Evolutionary conservation across 306 rosid species (phyloP), one percentile per base, ranked within the genome.

Genomic region (Cicer arietinum): DNA sequence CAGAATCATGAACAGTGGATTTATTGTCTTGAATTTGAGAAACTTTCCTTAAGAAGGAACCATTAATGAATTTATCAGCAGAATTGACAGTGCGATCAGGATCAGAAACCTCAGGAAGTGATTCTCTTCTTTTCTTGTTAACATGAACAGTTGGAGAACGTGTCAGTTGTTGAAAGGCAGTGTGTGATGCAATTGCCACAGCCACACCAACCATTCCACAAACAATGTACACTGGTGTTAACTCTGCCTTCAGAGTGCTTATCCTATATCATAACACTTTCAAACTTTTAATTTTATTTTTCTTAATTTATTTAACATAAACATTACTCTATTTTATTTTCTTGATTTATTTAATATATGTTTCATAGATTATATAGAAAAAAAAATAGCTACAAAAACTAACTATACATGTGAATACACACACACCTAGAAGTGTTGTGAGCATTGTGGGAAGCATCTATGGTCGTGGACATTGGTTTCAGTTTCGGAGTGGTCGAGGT

Each of bases 11-110:
- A 69, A 69, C 58, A 3, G 76, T 64, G 43, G 75, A 0, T 0
- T 70, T 77, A 42, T 5, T 77, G 0, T 81, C 79, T 44, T 78
- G 83, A 43, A 84, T 43, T 7, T 81, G 81, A 14, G 76, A 37
- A 0, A 84, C 3, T 52, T 84, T 84, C 5, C 88, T 50, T 0
- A 84, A 45, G 76, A 81, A 42, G 4, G 88, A 84, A 0, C 76
- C 79, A n/a, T 84, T 67, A 67, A 81, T 70, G 76, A 84, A 84
- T 25, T 78, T 84, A 78, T 18, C 63, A 6, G 85, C 83, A 1
- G 44, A 48, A 3, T 64, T 37, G 10, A 84, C 1, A 41, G 81
- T 74, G 35, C 14, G 45, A 54, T 84, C 88, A 1, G 88, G 88
- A 20, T 84, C 83, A 7, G 16, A 54, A 1, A 78, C 73, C 47